Evolutionary conservation across 192 early-diverging fungal species (phyloP).

Genomic region (Rhizophlyctis rosea): DNA sequence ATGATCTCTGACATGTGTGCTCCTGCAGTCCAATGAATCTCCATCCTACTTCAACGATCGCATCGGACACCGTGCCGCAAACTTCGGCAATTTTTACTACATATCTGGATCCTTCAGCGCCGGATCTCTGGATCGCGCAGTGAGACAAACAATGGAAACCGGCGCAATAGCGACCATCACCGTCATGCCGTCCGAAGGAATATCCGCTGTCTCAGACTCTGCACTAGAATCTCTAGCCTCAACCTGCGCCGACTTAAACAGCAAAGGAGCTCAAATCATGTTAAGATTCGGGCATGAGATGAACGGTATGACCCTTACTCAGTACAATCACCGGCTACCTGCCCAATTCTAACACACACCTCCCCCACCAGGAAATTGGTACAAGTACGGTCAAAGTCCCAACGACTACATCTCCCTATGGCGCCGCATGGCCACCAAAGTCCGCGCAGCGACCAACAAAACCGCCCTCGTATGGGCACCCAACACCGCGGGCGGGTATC

Average conservation of each 20-base stretch:
- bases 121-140: constrained; percentile 24
- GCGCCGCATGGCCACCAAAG: constrained; percentile 13
- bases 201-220: constrained; percentile 9
- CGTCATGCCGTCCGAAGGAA: constrained; percentile 27
- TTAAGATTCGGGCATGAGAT: constrained; percentile 40
- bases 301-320: constrained; percentile 25
- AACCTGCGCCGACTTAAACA: constrained; percentile 26
- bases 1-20: background rate
- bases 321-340: too few relatives aligned
- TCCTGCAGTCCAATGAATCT: constrained; percentile 22
- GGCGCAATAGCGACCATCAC: constrained; percentile 38
- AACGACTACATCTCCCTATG: constrained; percentile 9
- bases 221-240: constrained; percentile 15
- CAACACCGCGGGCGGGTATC: constrained; percentile 35
- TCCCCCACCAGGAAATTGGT: constrained; percentile 39
- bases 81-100: constrained; percentile 28
- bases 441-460: constrained; percentile 26
- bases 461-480: constrained; percentile 39
- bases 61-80: constrained; percentile 20
- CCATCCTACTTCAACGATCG: constrained; percentile 27
- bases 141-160: constrained; percentile 17
- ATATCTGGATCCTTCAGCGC: background rate
- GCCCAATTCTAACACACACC: too few relatives aligned
- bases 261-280: constrained; percentile 26
- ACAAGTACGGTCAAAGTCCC: constrained; percentile 33